These are phyloP conservation scores for Zasmidium angulare DNA, from an alignment of 2,329 filamentous ascomycete genomes.

Conservation along the genomic window DNA sequence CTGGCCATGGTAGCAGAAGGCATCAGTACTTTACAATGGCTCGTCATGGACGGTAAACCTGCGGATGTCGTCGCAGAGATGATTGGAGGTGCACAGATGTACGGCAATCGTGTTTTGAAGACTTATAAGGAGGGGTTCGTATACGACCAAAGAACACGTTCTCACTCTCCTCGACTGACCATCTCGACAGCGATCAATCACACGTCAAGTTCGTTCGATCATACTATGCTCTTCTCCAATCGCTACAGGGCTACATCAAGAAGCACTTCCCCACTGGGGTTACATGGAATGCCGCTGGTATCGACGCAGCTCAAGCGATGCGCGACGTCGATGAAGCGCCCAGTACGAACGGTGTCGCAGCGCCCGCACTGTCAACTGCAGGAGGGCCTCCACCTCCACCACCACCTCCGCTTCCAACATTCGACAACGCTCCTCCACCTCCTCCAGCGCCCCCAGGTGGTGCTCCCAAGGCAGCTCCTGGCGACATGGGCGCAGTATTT, in stretches of 20 bases:
- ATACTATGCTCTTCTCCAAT: slow-evolving; percentile 88
- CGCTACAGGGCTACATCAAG: slow-evolving; percentile 80
- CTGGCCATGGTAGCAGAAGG: slow-evolving; percentile 86
- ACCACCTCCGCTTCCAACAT: slow-evolving; percentile 57
- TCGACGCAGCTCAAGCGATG: slow-evolving; percentile 70
- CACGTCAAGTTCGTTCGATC: slow-evolving; percentile 87
- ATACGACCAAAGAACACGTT: not conserved
- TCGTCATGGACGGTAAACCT: slow-evolving; percentile 79
- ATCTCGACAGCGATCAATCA: slow-evolving; percentile 62
- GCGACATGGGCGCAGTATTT: slow-evolving; percentile 84
- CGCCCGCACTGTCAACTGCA: slow-evolving; percentile 54
- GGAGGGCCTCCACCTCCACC: slow-evolving; percentile 63
- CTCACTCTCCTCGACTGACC: not conserved
- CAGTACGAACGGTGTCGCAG: slow-evolving; percentile 40
- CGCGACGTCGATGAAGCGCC: slow-evolving; percentile 51
- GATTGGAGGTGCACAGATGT: slow-evolving; percentile 83
- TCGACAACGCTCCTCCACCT: slow-evolving; percentile 56
- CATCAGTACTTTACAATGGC: slow-evolving; percentile 87
- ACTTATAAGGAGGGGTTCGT: slow-evolving; percentile 79
- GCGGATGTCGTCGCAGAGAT: slow-evolving; percentile 82
- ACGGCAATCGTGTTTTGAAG: slow-evolving; percentile 89
- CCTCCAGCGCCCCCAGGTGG: slow-evolving; percentile 59
- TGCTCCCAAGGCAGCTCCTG: slow-evolving; percentile 43
- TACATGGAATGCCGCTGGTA: slow-evolving; percentile 79
- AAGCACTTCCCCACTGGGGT: slow-evolving; percentile 77